Base-by-base conservation (phyloP, 129 eudicot genomes). In the Pseudognaphalium luteoalbum region DNA sequence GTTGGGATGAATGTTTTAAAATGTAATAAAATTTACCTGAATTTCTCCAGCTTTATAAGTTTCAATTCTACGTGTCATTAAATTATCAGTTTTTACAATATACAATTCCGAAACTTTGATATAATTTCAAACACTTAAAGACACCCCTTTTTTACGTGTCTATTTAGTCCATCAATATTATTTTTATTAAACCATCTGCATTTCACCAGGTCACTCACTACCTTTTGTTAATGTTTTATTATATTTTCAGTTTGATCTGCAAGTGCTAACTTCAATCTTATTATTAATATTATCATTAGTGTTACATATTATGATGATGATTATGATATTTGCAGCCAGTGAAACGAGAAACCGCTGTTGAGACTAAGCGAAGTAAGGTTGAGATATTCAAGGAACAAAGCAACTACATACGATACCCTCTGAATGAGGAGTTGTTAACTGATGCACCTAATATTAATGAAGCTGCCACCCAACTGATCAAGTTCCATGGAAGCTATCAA, bases 401-500 rank as follows among this genome's bases (percentile, higher is more conserved):
- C 76, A 89, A 91, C 88, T 91, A 74, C 78, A 95, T 95, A 7
- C 85, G 99, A 50, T 95, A 91, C 77, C 99, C 99, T 81, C 97
- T 95, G 12, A 91, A 95, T 29, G 99, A 95, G 83, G 99, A 95
- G 87, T 37, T 95, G 66, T 61, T 86, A 66, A 91, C 91, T 4
- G 99, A 95, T 34, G 90, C 96, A 66, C 90, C 97, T n/a, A 87
- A 87, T 72, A 86, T 95, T 15, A 95, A 95, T 50, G 99, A 95
- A 79, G 83, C 96, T 32, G 97, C 99, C 50, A 91, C 94, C 41
- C 99, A 95, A 65, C 70, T 95, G 74, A 95, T 95, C 84, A 95
- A 95, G 88, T 95, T 95, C 78, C 99, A 95, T 78, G 99, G 99
- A 82, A 95, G 99, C 93, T 95, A 91, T 70, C 97, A 89, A 67